phyloP scores from a whole-genome alignment of 2,329 filamentous ascomycete species.

The Arthrobotrys megalospora region DNA sequence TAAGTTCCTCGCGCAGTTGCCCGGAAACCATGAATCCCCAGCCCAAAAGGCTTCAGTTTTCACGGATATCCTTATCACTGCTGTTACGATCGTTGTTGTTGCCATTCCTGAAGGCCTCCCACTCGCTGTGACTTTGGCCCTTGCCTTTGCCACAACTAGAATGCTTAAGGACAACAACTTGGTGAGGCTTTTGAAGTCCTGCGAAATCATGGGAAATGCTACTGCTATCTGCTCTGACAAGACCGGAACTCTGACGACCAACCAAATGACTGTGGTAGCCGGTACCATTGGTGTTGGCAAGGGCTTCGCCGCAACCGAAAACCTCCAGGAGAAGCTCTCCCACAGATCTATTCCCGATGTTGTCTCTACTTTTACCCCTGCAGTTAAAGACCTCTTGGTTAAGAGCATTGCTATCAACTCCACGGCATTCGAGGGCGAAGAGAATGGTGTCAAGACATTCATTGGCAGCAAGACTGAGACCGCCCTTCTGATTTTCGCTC shows the following conservation, averaged over 20 bases:
- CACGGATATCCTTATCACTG: slow-evolving; percentile 82
- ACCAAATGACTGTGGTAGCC: slow-evolving; percentile 78
- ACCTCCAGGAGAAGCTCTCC: slow-evolving; percentile 48
- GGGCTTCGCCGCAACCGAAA: slow-evolving; percentile 70
- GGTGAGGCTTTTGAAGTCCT: slow-evolving; percentile 81
- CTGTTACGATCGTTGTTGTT: slow-evolving; percentile 84
- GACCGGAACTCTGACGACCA: slow-evolving; percentile 78
- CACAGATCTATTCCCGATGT: slow-evolving; percentile 61
- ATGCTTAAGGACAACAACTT: slow-evolving; percentile 85
- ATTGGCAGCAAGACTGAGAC: slow-evolving; percentile 86
- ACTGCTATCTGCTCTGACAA: slow-evolving; percentile 80
- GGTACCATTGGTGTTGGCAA: slow-evolving; percentile 74
- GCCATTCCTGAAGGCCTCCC: slow-evolving; percentile 84
- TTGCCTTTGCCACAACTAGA: slow-evolving; percentile 82
- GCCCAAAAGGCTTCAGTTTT: slow-evolving; percentile 84
- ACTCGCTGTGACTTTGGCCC: slow-evolving; percentile 81
- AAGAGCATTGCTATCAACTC: slow-evolving; percentile 78
- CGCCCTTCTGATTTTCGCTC: slow-evolving; percentile 79
- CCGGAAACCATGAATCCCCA: slow-evolving; percentile 71
- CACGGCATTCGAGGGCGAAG: slow-evolving; percentile 82
- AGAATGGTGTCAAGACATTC: slow-evolving; percentile 77
- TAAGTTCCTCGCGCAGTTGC: slow-evolving; percentile 82
- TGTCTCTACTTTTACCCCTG: slow-evolving; percentile 61
- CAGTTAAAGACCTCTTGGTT: slow-evolving; percentile 72
- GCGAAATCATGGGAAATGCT: slow-evolving; percentile 86